Evolutionary conservation across 2,329 filamentous ascomycete species (phyloP), one percentile per base, ranked within the genome.

Genomic region (Botryotinia globosa): DNA sequence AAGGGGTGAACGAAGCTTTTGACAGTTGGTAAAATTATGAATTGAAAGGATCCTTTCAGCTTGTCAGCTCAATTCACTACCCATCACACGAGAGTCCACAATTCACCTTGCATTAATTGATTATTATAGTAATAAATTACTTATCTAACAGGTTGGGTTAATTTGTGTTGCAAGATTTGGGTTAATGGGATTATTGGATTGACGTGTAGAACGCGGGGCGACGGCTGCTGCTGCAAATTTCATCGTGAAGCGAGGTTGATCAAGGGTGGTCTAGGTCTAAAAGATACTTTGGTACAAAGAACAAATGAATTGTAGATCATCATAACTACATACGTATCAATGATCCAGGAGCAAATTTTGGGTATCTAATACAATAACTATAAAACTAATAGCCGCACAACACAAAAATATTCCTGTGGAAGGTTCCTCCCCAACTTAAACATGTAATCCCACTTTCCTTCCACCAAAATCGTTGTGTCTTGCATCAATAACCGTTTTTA

Each of bases 61-160:
- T 59, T 64, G 65, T 77, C 69, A 76, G 74, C 66, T 59, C 67
- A 72, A 71, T 66, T 73, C 71, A 59, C 69, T 72, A 66, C 16
- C 12, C 48, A 68, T 68, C 45, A 42, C 48, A 32, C 65, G 10
- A 39, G n/a, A 58, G n/a, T 29, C 20, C 39, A 10, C 37, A 34
- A 59, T 58, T 39, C 42, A 67, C 69, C 69, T 72, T 22, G 25
- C 39, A 39, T 37, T 67, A 20, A 72, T 39, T n/a, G 22, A 32
- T 44, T 29, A 39, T 0, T 59, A 16, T 32, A 67, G 37, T n/a
- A 25, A 34, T 59, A 37, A 20, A 37, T 29, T 45, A 18, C 20
- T 44, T 39, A 42, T 37, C n/a, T 8, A 6, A 59, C 34, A 45
- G 22, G 51, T 44, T n/a, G 29, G 58, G 20, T 34, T 7, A 48